Evolutionary conservation across 2,329 filamentous ascomycete genomes (phyloP), one percentile per base, ranked within the genome.

Genomic region (Trichoderma sp.): DNA sequence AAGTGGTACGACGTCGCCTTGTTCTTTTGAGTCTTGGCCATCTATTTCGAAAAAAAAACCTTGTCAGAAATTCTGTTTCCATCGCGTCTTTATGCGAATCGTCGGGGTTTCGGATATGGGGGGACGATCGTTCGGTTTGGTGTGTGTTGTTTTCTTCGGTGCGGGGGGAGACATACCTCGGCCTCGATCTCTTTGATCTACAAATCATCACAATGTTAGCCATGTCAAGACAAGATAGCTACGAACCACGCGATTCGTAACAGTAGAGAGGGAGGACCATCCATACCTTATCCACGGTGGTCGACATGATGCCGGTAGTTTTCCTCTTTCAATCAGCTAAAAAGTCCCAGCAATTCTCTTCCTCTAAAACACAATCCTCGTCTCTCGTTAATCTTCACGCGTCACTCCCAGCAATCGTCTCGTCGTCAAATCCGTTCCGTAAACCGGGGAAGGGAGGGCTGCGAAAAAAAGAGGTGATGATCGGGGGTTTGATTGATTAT

Each of bases 11-110:
- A 93, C 14, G 93, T 97, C 62, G 90, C 91, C 82, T 97, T 97
- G 80, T 97, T 97, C 83, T 97, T 97, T 79, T 98, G 93, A 75
- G 93, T 97, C 81, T 87, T 87, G 82, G 93, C 92, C 94, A 97
- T 97, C 89, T 94, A 70, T 34, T 72, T 24, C 62, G 26, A 24
- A 39, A 51, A 17, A 21, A 64, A 14, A 55, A 64, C 21, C 21
- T 24, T 24, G 68, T 71, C 63, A 67, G 65, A 54, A 5, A 14
- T 39, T 39, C 12, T 3, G 2, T 14, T 39, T 39, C 12, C 12
- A 12, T 39, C 14, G n/a, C 10, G 6, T 39, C 12, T 34, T 12
- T 34, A 14, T 39, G 34, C 34, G 12, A 39, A 14, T 39, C 54
- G 30, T 14, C 44, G 44, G 47, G 47, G 15, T 51, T 59, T 52